phyloP scores from a whole-genome alignment of 257 asterid species.

The Solanum appendiculatum region DNA sequence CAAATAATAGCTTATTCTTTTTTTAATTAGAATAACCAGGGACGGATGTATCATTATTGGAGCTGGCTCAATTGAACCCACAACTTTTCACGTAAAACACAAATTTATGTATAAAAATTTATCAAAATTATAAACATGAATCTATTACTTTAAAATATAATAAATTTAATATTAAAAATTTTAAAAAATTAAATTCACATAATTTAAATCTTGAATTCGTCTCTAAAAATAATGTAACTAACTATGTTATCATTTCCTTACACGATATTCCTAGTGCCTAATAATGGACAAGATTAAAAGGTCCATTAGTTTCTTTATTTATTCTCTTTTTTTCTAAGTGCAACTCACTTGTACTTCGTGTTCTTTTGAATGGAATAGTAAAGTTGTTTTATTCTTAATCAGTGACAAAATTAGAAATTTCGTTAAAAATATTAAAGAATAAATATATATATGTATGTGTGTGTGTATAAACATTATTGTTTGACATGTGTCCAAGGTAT shows the following conservation, averaged over 20 bases:
- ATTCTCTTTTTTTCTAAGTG: neutral
- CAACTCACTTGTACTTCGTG: neutral
- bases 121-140: neutral
- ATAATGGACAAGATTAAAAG: neutral
- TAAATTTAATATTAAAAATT: neutral
- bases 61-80: neutral
- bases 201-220: neutral
- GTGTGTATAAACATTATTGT: too few relatives aligned
- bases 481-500: too few relatives aligned
- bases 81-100: rapidly evolving
- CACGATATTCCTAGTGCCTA: neutral
- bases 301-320: neutral
- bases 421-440: too few relatives aligned
- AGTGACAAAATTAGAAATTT: too few relatives aligned
- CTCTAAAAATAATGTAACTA: too few relatives aligned
- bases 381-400: too few relatives aligned
- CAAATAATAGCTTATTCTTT: too few relatives aligned
- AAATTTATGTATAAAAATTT: neutral
- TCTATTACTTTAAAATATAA: neutral
- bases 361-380: too few relatives aligned
- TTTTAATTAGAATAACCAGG: too few relatives aligned
- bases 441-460: too few relatives aligned
- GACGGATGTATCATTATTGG: neutral
- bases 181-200: neutral
- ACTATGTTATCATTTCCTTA: neutral